phyloP scores from a whole-genome alignment of 331 rosid genomes.

The Pyracantha coccinea region DNA sequence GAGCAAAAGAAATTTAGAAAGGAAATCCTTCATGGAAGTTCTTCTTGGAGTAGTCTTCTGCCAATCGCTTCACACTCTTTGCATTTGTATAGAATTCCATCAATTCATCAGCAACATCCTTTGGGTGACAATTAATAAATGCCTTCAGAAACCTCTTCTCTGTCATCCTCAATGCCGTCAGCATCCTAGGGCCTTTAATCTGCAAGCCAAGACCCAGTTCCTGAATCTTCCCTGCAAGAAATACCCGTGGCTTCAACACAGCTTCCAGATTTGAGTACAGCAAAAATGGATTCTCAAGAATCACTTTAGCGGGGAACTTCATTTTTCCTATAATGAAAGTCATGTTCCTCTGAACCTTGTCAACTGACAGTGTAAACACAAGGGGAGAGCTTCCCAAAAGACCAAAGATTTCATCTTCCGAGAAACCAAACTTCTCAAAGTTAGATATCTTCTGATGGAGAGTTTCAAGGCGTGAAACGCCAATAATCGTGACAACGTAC shows the following conservation, averaged over 20 bases:
- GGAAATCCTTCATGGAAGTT: conserved; percentile 35
- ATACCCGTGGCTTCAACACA: conserved; percentile 61
- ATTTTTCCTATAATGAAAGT: conserved; percentile 53
- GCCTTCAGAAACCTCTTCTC: conserved; percentile 52
- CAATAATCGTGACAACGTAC: conserved; percentile 58
- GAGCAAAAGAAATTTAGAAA: conserved; percentile 8
- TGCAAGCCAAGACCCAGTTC: conserved; percentile 36
- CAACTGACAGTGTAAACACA: conserved; percentile 53
- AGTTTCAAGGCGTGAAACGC: conserved; percentile 62
- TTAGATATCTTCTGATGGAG: conserved; percentile 49
- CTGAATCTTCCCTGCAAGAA: conserved; percentile 39
- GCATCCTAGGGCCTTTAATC: conserved; percentile 14
- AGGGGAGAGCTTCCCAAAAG: conserved; percentile 48
- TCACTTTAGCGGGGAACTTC: conserved; percentile 48
- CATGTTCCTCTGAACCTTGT: conserved; percentile 88
- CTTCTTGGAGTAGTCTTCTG: conserved; percentile 51
- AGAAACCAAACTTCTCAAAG: conserved; percentile 46
- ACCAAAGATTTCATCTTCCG: conserved; percentile 49
- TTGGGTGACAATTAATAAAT: conserved; percentile 36
- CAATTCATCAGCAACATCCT: conserved; percentile 50
- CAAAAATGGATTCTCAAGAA: conserved; percentile 42
- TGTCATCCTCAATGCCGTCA: conserved; percentile 58
- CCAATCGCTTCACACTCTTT: conserved; percentile 59
- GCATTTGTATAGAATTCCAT: conserved; percentile 45
- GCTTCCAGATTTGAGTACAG: conserved; percentile 52